Conservation (phyloP, 805 yeast genomes). For the Teunomyces tritomae region DNA sequence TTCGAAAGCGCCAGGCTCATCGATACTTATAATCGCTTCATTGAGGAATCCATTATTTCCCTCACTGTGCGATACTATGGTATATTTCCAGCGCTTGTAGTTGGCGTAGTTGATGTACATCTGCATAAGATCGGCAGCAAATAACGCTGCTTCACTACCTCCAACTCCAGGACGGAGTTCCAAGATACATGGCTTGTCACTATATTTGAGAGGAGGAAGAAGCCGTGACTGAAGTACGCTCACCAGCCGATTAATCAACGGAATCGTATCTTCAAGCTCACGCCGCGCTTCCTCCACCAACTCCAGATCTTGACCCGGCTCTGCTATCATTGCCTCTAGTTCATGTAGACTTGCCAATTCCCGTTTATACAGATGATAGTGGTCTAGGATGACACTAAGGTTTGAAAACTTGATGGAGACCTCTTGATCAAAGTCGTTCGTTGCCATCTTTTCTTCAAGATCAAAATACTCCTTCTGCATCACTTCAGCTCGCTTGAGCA, state of each 20-base stretch:
- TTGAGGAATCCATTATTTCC: constrained; percentile 67
- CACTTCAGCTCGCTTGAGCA: constrained; percentile 33
- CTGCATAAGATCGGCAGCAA: constrained; percentile 71
- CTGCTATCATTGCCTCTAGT: constrained; percentile 24
- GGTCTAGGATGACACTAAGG: constrained; percentile 29
- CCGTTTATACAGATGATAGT: constrained; percentile 24
- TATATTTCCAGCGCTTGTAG: constrained; percentile 62
- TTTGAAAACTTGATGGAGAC: constrained; percentile 31
- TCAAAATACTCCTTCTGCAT: constrained; percentile 26
- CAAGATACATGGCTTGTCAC: constrained; percentile 72
- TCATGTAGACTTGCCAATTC: constrained; percentile 25
- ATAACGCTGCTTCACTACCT: constrained; percentile 88
- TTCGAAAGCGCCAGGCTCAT: constrained; percentile 75
- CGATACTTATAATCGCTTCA: constrained; percentile 67
- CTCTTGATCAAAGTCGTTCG: constrained; percentile 35
- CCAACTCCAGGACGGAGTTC: constrained; percentile 96
- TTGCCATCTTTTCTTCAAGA: constrained; percentile 26
- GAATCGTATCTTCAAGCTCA: constrained; percentile 52
- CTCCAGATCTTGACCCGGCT: constrained; percentile 32
- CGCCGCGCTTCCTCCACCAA: constrained; percentile 54
- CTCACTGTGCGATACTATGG: constrained; percentile 53
- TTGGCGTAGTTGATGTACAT: constrained; percentile 81
- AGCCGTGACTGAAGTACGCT: constrained; percentile 52
- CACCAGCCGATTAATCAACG: constrained; percentile 43
- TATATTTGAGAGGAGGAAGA: constrained; percentile 73